phyloP scores from a whole-genome alignment of 495 filamentous ascomycete species.

The Penicillium lividum region DNA sequence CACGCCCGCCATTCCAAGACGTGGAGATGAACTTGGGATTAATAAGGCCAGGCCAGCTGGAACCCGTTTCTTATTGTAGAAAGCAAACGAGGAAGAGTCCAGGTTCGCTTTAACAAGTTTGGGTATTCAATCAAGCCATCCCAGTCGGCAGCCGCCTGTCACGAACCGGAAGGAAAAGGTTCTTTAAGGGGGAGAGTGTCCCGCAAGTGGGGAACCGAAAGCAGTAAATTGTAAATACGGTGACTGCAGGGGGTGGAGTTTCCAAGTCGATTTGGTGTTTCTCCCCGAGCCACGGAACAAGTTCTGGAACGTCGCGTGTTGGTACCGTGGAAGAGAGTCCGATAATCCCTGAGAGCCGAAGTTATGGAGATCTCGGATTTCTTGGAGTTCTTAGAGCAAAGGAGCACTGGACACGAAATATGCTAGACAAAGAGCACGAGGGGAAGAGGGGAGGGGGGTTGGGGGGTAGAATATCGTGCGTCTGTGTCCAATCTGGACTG shows the following conservation, averaged over 20 bases:
- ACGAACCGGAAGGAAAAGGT: not conserved
- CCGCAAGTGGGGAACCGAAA: slow-evolving; percentile 30
- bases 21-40: slow-evolving; percentile 6
- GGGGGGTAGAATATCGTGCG: slow-evolving; percentile 18
- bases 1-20: slow-evolving; percentile 47
- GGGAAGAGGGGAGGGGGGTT: slow-evolving; percentile 20
- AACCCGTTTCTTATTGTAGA: slow-evolving; percentile 23
- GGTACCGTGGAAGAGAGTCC: slow-evolving; percentile 19
- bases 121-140: slow-evolving; percentile 37
- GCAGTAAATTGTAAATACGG: slow-evolving; percentile 44
- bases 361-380: not conserved
- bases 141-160: slow-evolving; percentile 26
- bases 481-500: not conserved
- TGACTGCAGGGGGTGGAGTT: slow-evolving; percentile 24
- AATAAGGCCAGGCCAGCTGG: slow-evolving; percentile 48
- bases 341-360: not conserved
- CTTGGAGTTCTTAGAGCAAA: not conserved
- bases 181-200: slow-evolving; percentile 11
- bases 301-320: slow-evolving; percentile 14
- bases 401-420: not conserved
- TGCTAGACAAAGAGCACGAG: slow-evolving; percentile 8
- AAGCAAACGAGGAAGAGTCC: slow-evolving; percentile 16
- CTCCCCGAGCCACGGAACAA: slow-evolving; percentile 23
- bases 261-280: slow-evolving; percentile 7
- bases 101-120: slow-evolving; percentile 16